Evolutionary conservation across 2,329 filamentous ascomycete species (phyloP), one percentile per base, ranked within the genome.

Genomic region (Pseudogymnoascus sp.): DNA sequence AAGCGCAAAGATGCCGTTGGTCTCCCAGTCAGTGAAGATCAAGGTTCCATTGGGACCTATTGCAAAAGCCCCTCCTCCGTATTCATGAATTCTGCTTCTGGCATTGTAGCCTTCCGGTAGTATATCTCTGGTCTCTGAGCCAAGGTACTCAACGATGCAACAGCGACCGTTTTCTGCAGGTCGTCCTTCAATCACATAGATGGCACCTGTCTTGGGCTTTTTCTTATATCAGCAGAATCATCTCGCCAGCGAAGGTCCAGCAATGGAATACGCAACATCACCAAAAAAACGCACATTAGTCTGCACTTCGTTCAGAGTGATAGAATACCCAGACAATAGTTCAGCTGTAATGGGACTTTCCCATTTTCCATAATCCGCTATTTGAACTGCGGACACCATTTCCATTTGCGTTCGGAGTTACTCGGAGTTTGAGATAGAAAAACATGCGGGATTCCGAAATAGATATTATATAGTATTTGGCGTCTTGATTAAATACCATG

Each of bases 11-110:
- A 83, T 74, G 0, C 77, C 75, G 60, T 77, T 74, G 25, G 78
- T 77, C 13, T 72, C 69, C 23, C 72, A 71, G 63, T 82, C 78
- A 10, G 77, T 77, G 66, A 84, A 82, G 41, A 83, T 73, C 60
- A 84, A 73, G 28, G 68, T 63, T 2, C 76, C 77, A 62, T 79
- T 74, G 0, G 69, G 69, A 1, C 78, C 67, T 5, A 80, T 69
- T 2, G 75, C 75, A 60, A 79, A 79, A 0, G 80, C 73, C 2
- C 77, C 77, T 10, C 81, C 82, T 1, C 82, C 82, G 62, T 84
- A 83, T 66, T 82, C 81, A 65, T 85, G 82, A 14, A 84, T 78
- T 1, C 71, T 75, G 25, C 79, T 81, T 51, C 74, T 71, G 4
- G 77, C 80, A 65, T 75, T 80, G 67, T 79, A 79, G 0, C 77